Evolutionary conservation across 2,329 filamentous ascomycete species (phyloP).

Genomic region (Aureobasidium melanogenum): DNA sequence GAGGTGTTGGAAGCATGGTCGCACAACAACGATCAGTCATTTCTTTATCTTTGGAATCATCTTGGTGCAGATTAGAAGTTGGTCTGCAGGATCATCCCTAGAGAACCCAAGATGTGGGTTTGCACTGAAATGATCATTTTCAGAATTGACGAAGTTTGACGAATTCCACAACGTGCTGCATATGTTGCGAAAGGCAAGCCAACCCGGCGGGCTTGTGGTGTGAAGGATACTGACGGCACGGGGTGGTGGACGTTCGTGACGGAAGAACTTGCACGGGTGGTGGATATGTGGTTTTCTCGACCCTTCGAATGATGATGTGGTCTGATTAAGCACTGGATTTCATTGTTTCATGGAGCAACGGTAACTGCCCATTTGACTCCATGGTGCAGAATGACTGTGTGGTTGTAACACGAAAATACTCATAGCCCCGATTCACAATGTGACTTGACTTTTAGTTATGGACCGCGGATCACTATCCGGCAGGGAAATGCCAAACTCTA

Average conservation of each 20-base stretch:
- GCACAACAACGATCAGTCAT: not conserved
- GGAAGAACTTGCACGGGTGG: conserved; percentile 1
- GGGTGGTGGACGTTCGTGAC: not conserved
- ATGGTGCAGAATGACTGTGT: not conserved
- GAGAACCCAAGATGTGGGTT: not conserved
- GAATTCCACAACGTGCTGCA: conserved; percentile 3
- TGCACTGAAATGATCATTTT: not conserved
- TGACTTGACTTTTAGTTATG: not conserved
- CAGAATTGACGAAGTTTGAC: not conserved
- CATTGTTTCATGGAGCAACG: conserved; percentile 4
- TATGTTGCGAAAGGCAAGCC: not conserved
- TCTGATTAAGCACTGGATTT: not conserved
- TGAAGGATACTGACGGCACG: not conserved
- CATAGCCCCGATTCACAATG: not conserved
- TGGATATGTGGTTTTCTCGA: not conserved
- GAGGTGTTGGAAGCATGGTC: not conserved
- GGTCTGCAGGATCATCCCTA: not conserved
- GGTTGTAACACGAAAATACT: not conserved
- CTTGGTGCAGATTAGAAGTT: not conserved
- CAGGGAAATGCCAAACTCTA: not conserved
- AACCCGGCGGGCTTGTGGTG: not conserved
- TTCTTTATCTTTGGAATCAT: not conserved
- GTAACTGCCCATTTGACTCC: not conserved
- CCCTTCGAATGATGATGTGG: not conserved
- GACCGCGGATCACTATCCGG: conserved; percentile 7